Conservation (phyloP, 495 filamentous ascomycete genomes). For the Daldinia loculata region DNA sequence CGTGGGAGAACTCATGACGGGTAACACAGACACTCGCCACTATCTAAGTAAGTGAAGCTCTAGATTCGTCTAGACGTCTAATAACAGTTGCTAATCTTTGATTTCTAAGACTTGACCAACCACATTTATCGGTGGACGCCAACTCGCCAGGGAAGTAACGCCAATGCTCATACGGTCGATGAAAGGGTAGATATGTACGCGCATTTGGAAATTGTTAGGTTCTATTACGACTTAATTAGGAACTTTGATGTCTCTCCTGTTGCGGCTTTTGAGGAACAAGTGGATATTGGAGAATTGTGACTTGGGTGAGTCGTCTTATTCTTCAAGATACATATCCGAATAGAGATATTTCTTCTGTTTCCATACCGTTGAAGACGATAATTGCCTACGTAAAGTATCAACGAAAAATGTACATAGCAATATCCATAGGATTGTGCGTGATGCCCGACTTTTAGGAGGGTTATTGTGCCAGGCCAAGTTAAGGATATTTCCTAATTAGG, state of each 20-base stretch:
- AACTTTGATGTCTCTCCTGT: conserved; percentile 48
- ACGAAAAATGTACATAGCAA: not conserved
- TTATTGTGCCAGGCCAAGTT: too few relatives aligned
- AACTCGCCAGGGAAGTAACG: conserved; percentile 55
- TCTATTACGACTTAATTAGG: conserved; percentile 57
- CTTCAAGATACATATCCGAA: too few relatives aligned
- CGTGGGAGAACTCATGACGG: conserved; percentile 71
- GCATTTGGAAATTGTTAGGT: conserved; percentile 63
- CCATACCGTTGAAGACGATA: too few relatives aligned
- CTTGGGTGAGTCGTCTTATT: not conserved
- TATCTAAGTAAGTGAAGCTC: conserved; percentile 61
- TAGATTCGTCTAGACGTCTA: conserved; percentile 31
- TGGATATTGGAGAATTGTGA: conserved; percentile 40
- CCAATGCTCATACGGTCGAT: conserved; percentile 65
- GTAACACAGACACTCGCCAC: conserved; percentile 69
- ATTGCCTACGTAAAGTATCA: too few relatives aligned
- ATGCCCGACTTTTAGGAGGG: too few relatives aligned
- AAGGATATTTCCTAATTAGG: too few relatives aligned
- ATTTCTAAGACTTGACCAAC: conserved; percentile 60
- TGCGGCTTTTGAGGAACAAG: conserved; percentile 16
- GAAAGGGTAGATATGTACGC: conserved; percentile 63
- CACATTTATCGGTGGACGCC: conserved; percentile 68
- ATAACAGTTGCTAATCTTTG: conserved; percentile 61
- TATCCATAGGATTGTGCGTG: not conserved
- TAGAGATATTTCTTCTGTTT: too few relatives aligned